Base-by-base conservation (phyloP, 352 stramenopile genomes). In the Blastocystis hominis region DNA sequence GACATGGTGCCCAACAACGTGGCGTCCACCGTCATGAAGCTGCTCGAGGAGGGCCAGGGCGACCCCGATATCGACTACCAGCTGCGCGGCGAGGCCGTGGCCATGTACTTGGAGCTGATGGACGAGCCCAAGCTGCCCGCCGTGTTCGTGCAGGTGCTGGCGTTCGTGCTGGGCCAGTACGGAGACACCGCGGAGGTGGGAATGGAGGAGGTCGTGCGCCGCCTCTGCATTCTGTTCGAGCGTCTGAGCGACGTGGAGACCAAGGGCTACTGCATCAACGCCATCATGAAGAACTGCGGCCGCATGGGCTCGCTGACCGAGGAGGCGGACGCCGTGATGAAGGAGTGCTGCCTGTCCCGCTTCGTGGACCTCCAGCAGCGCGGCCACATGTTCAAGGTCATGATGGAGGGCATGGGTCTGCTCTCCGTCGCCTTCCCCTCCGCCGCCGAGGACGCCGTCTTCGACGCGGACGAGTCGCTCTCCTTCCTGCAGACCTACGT, bases 161-260 rank as follows among this genome's bases (percentile, higher is more conserved):
- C 96, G 3, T 99, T 97, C 96, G 94, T 98, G 42, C 93, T 99
- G 55, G 97, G 97, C 59, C 96, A 99, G 92, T 99, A 99, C 90
- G 96, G 94, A 20, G 98, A 98, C 90, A 91, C 99, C 50, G 96
- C 94, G 24, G 93, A 96, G 3, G 91, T 96, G 90, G 92, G 94
- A 59, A 91, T 98, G 13, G 94, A 97, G 56, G 93, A 96, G 86
- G 97, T 98, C 66, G 94, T 97, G 70, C 92, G 97, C 80, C 92
- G 94, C 6, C 92, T 99, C 40, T 98, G 96, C 89, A 92, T 94
- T 46, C 91, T 98, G 44, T 94, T 96, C 30, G 92, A 95, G 72
- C 92, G 90, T 42, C 93, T 78, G 89, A 86, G 91, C 59, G 68
- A 77, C 20, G 77, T 72, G 30, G 86, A 90, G 30, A 98, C 96